Base-by-base conservation (phyloP, 2,329 filamentous ascomycete genomes). In the Colletotrichum agaves region DNA sequence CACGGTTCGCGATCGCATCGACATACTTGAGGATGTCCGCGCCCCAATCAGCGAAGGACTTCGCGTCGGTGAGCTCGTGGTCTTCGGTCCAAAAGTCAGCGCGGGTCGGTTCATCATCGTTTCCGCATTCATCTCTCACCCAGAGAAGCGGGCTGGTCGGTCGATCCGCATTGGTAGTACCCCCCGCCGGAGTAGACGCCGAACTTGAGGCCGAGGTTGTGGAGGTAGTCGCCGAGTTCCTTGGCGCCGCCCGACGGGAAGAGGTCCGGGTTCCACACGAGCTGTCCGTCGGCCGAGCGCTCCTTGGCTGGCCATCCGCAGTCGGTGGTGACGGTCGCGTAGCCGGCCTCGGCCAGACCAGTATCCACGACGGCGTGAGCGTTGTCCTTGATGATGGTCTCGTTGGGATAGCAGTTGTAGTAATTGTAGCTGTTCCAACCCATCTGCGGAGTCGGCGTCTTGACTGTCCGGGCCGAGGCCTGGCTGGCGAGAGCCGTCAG, bases 361-460 rank as follows among this genome's bases (percentile, higher is more conserved):
- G 85, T 76, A 47, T 85, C 81, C 0, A 87, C 79, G 0, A 90
- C 74, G 0, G 84, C 87, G 46, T 86, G 76, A 0, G 86, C 85
- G 63, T 86, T 88, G 3, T 78, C 75, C 46, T 82, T 80, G 23
- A 87, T 82, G 41, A 84, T 83, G 1, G 74, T 74, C 69, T 87
- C 82, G 44, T 77, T 83, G 0, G 83, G 83, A 1, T 75, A 75
- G 72, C 86, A 88, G 56, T 76, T 78, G 74, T 86, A 87, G 44
- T 83, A 78, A 61, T 90, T 90, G 71, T 89, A 89, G 2, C 82
- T 84, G 68, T 89, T 89, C 86, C 86, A 89, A 12, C 86, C 81
- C 81, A 83, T 82, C 0, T 80, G 79, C 2, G 82, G 82, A 1
- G 79, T 79, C 5, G 74, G 70, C 1, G 76, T 75, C 27, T 68